Evolutionary conservation across 768 basidiomycete genomes (phyloP).

Genomic region (Cubamyces sp.): DNA sequence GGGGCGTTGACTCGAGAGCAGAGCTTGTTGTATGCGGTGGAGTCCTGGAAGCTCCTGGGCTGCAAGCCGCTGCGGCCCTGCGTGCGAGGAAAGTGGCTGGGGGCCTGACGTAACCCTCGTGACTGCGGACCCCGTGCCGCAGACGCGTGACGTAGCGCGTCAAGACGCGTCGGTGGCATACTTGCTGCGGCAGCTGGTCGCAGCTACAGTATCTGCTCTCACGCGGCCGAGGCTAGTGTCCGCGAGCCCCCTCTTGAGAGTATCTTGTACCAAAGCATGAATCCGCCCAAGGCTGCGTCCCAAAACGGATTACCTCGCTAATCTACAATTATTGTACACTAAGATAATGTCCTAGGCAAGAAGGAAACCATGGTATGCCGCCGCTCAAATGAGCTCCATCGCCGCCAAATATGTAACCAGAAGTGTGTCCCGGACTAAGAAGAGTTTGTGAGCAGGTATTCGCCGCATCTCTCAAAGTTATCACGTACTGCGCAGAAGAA

Average conservation of each 20-base stretch:
- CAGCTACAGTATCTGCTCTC: too few species aligned
- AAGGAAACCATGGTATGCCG: too few species aligned
- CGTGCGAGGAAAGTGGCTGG: too few species aligned
- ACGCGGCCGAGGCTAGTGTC: too few species aligned
- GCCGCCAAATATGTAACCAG: conserved; percentile 26
- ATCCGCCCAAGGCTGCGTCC: too few species aligned
- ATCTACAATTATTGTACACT: not conserved
- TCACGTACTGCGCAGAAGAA: conserved; percentile 52
- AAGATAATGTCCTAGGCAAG: not conserved
- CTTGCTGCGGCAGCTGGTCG: too few species aligned
- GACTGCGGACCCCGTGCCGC: not conserved
- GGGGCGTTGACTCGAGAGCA: not conserved
- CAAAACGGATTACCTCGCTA: too few species aligned
- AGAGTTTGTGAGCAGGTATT: not conserved
- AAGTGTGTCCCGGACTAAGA: conserved; percentile 35
- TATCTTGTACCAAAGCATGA: too few species aligned
- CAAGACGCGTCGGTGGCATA: conserved; percentile 9
- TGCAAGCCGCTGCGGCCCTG: too few species aligned
- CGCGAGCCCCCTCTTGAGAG: too few species aligned
- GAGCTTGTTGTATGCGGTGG: not conserved
- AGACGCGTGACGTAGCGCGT: conserved; percentile 17
- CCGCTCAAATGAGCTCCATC: conserved; percentile 31
- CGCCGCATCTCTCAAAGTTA: not conserved
- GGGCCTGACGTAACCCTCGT: conserved; percentile 6
- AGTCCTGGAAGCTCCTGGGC: not conserved